A percentile compares a stretch with the other conserved stretches of the same genome.
These are phyloP conservation scores for Anisodus tanguticus DNA, from an alignment of 257 asterid species.

Conservation along the genomic window DNA sequence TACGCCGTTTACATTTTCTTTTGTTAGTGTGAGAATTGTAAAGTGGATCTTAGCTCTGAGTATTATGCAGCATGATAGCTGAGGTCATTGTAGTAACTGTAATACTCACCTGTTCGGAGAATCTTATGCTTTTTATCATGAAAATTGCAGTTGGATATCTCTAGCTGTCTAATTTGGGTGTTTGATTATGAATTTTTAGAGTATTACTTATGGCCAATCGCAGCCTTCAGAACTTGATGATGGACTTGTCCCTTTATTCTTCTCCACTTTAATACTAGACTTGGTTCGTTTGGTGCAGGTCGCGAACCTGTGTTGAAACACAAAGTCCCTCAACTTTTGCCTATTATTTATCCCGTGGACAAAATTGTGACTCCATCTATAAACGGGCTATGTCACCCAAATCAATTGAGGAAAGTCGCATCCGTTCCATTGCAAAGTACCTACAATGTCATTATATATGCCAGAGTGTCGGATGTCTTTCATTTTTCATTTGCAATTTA, in stretches of 20 bases:
- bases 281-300: neutral
- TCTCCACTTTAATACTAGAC: neutral
- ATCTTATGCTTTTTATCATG: neutral
- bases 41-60: neutral
- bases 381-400: neutral
- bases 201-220: neutral
- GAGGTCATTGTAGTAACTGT: neutral
- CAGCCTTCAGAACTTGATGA: neutral
- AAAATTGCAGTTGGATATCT: neutral
- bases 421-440: too few species aligned
- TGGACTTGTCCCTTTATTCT: neutral
- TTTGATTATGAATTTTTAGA: neutral
- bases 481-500: too few species aligned
- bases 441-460: too few species aligned
- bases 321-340: neutral
- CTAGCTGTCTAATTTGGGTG: neutral
- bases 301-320: neutral
- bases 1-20: neutral
- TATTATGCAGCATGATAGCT: neutral
- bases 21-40: conserved; percentile 14
- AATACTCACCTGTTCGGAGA: neutral
- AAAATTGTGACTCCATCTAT: neutral
- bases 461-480: too few species aligned
- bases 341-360: neutral
- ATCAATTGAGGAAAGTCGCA: too few species aligned